Evolutionary conservation across 768 basidiomycete species (phyloP), one percentile per base, ranked within the genome.

Genomic region (Lentinus tigrinus): DNA sequence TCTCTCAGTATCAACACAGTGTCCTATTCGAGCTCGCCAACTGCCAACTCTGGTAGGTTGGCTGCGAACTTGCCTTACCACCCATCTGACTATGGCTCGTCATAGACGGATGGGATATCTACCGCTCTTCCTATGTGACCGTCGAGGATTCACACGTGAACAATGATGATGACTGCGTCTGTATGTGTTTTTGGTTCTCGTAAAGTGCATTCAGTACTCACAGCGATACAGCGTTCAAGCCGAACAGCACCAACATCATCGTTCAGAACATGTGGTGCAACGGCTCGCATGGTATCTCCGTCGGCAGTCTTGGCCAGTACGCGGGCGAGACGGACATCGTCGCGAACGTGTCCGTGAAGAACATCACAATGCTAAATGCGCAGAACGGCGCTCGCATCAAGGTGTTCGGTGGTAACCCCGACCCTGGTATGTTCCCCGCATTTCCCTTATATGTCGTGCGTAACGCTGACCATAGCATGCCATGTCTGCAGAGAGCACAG

Each of bases 311-410:
- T 2, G 80, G 78, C 9, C 78, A 76, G 73, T 77, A 73, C 51
- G 70, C 75, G 1, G 70, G 73, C 6, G 69, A 70, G 57, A 72
- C 68, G 23, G 78, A 81, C 43, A 77, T 80, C 47, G 77, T 79
- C 27, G 73, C 73, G 24, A 77, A 81, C 65, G 69, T 81, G 48
- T 71, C 65, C 24, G 77, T 74, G 36, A 66, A 68, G 26, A 76
- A 81, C 55, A 67, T 81, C 36, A 70, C 72, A 23, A 79, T 81
- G 76, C 61, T 72, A 24, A 77, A 81, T 44, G 76, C 78, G 3
- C 69, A 78, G 61, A 79, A 81, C 56, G 81, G 79, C 1, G 79
- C 78, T 0, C 74, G 78, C n/a, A 81, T 81, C 71, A 82, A 82
- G 66, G 77, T 77, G 4, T 82, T 80, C 58, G 78, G 77, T 4